These are phyloP conservation scores for Fusarium sp. DNA, from an alignment of 2,329 filamentous ascomycete genomes.

Conservation along the genomic window DNA sequence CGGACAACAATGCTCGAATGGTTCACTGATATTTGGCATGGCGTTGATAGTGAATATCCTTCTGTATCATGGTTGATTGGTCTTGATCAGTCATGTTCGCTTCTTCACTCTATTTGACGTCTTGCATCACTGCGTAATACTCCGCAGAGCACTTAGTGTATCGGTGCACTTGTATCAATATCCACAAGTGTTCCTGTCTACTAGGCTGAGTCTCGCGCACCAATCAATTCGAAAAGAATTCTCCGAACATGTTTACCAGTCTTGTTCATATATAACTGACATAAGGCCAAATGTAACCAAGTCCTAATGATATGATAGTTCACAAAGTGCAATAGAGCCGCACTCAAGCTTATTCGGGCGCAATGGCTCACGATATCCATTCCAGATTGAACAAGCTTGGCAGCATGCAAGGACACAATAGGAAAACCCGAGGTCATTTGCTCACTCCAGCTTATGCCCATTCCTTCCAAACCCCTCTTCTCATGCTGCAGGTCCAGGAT, in stretches of 20 bases:
- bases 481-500: background rate
- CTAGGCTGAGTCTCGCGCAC: background rate
- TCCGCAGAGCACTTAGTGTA: background rate
- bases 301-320: background rate
- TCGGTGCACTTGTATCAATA: background rate
- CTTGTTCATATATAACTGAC: background rate
- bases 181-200: background rate
- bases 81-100: background rate
- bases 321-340: background rate
- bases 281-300: background rate
- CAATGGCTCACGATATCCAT: background rate
- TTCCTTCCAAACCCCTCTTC: conserved; percentile 8
- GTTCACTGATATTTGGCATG: background rate
- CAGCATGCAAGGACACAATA: background rate
- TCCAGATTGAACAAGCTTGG: background rate
- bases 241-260: conserved; percentile 1
- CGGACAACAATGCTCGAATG: background rate
- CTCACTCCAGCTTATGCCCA: background rate
- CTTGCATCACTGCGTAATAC: background rate
- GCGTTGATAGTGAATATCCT: background rate
- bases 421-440: conserved; percentile 5
- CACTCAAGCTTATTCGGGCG: background rate
- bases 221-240: background rate
- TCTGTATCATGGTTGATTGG: background rate
- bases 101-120: background rate